Percentiles rank a stretch among this genome's conserved stretches.
Evolutionary conservation across 345 rosid genomes (phyloP).

Genomic region (Durio zibethinus): DNA sequence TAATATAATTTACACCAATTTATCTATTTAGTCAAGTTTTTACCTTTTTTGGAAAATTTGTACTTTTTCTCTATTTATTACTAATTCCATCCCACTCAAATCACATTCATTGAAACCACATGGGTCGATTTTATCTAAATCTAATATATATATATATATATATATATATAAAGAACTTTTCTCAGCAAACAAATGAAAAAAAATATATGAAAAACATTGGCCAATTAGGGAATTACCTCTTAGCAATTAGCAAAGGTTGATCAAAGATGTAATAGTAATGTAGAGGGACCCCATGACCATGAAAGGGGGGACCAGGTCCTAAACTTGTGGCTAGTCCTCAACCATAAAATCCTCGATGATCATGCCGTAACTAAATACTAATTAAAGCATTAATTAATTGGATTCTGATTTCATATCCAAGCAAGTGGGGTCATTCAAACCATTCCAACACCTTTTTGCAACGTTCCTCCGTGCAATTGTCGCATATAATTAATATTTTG

Average conservation of each 20-base stretch:
- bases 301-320: not conserved
- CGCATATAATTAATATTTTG: not conserved
- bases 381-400: slow-evolving; percentile 1
- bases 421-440: not conserved
- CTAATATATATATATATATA: too few relatives aligned
- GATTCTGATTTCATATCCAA: not conserved
- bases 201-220: not conserved
- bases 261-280: not conserved
- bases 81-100: not conserved
- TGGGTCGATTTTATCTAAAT: not conserved
- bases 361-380: slow-evolving; percentile 10
- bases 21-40: too few relatives aligned
- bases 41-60: too few relatives aligned
- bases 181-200: not conserved
- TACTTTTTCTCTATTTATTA: not conserved
- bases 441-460: not conserved
- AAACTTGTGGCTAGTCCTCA: slow-evolving; percentile 17
- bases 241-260: not conserved
- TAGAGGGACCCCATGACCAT: not conserved
- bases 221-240: not conserved
- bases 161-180: not conserved
- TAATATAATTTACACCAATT: too few relatives aligned
- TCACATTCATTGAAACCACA: not conserved
- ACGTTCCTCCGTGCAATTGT: not conserved
- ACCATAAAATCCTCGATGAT: slow-evolving; percentile 21